Evolutionary conservation across 257 asterid genomes (phyloP), one percentile per base, ranked within the genome.

Genomic region (Ophiorrhiza pumila): DNA sequence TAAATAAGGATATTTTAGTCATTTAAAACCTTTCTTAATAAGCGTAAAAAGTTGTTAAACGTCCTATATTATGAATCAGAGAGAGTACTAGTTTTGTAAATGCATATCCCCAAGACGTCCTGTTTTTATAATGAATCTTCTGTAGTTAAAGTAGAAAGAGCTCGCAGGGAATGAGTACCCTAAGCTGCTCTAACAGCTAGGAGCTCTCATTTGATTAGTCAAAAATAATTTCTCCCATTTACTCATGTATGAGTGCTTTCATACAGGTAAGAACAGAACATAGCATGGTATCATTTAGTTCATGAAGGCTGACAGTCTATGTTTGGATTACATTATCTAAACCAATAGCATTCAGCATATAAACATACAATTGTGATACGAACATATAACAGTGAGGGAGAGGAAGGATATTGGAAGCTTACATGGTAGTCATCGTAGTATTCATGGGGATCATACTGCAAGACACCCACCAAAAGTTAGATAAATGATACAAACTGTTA

Each of bases 401-500:
- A 71, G 65, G 17, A 61, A 72, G 7, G 15, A 72, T 25, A 62
- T 11, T 31, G 14, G 57, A 52, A 72, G 77, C 96, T 86, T 71
- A 91, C 96, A 83, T 89, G 96, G 81, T 91, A 89, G 59, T 74
- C 72, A 57, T 90, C 95, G 27, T 89, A 14, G 82, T 83, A 85
- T 74, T 87, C 92, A 59, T 58, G 84, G 67, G 83, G 90, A 58
- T 75, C 75, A 47, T 65, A 87, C 96, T 91, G 96, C 86, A 87
- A 80, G 76, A 82, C 4, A 64, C 32, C 75, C 4, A 76, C 73
- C 69, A 70, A 69, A 74, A 32, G 34, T 45, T 7, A n/a, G n/a
- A n/a, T n/a, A n/a, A n/a, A n/a, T n/a, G n/a, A n/a, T n/a, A n/a
- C 0, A 59, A 8, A n/a, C n/a, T n/a, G 6, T 15, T 25, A 8